A percentile compares a stretch with the other conserved stretches of the same genome.
These are phyloP conservation scores for Candida saitoana DNA, from an alignment of 805 yeast species.

Conservation along the genomic window DNA sequence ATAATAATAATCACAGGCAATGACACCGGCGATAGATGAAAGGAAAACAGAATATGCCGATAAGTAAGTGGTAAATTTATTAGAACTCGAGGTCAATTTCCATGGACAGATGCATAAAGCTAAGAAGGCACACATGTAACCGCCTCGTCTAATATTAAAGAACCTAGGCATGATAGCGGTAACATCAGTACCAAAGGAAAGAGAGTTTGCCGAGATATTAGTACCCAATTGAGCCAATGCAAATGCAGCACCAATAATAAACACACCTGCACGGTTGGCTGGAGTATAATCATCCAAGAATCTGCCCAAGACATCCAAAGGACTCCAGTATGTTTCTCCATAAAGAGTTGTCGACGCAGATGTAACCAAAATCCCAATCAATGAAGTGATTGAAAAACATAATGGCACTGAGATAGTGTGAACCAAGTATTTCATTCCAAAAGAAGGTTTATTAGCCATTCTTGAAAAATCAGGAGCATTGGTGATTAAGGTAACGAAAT, in stretches of 20 bases:
- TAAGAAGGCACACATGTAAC: constrained; percentile 36
- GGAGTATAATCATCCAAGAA: constrained; percentile 47
- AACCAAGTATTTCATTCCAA: constrained; percentile 36
- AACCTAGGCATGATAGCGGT: constrained; percentile 37
- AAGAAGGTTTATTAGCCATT: constrained; percentile 53
- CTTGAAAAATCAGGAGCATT: constrained; percentile 90
- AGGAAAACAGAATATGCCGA: constrained; percentile 42
- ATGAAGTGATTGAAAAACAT: constrained; percentile 73
- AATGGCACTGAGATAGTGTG: constrained; percentile 65
- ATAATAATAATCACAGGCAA: constrained; percentile 42
- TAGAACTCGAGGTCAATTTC: constrained; percentile 37
- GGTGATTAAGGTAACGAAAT: constrained; percentile 83
- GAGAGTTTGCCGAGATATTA: constrained; percentile 39
- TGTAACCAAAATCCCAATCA: constrained; percentile 81
- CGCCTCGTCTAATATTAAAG: constrained; percentile 40
- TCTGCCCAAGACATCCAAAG: constrained; percentile 66
- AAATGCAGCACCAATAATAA: constrained; percentile 34
- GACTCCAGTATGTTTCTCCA: constrained; percentile 77
- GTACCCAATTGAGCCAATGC: constrained; percentile 43
- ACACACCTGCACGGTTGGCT: constrained; percentile 42
- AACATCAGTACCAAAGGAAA: constrained; percentile 40
- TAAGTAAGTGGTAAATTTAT: constrained; percentile 39
- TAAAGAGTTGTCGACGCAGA: constrained; percentile 69
- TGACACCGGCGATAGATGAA: constrained; percentile 41
- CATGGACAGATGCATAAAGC: constrained; percentile 41